Percentiles rank a stretch among this genome's conserved stretches.
phyloP scores from a whole-genome alignment of 805 yeast species.

The Kazachstania africana region DNA sequence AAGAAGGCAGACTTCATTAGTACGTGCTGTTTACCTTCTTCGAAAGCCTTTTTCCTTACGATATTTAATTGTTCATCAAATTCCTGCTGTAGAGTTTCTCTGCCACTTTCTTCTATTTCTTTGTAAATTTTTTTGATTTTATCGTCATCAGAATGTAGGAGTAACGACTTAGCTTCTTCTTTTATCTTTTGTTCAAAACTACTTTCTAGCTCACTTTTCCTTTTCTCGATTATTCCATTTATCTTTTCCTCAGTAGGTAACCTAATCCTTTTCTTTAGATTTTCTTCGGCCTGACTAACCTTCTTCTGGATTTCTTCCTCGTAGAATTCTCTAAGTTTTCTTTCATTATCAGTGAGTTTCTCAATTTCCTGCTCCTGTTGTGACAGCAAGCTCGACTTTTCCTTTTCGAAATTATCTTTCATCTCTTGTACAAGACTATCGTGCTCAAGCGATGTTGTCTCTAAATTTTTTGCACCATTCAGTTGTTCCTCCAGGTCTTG shows the following conservation, averaged over 20 bases:
- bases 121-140: constrained; percentile 2
- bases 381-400: too few species aligned
- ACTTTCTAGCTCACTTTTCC: constrained; percentile 13
- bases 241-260: constrained; percentile 35
- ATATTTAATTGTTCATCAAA: constrained; percentile 5
- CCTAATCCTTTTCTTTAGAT: constrained; percentile 38
- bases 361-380: neutral
- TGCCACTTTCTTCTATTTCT: constrained; percentile 8
- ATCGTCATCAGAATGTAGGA: constrained; percentile 3
- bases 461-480: too few species aligned
- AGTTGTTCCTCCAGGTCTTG: too few species aligned
- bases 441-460: too few species aligned
- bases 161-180: constrained; percentile 4
- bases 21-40: constrained; percentile 16
- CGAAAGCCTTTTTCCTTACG: constrained; percentile 9
- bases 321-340: constrained; percentile 17
- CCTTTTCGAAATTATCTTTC: too few species aligned
- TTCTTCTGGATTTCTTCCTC: constrained; percentile 18
- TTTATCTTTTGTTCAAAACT: constrained; percentile 6
- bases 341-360: neutral
- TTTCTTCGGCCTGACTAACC: constrained; percentile 30
- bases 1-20: constrained; percentile 15
- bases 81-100: constrained; percentile 3
- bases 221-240: constrained; percentile 36
- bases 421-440: too few species aligned